phyloP scores from a whole-genome alignment of 805 yeast genomes.

The Metschnikowia gelsemii region DNA sequence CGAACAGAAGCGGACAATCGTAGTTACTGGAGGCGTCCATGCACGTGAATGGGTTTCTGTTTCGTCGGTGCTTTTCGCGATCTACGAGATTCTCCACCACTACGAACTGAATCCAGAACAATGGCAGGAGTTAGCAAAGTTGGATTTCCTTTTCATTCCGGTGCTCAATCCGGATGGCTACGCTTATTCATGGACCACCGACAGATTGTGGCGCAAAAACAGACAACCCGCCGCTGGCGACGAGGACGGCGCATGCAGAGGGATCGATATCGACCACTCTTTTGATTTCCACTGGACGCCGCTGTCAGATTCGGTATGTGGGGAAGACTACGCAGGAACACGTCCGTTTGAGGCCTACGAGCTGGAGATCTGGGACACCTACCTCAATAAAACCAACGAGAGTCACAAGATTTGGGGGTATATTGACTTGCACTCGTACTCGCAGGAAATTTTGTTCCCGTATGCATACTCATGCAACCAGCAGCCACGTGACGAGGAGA shows the following conservation, averaged over 20 bases:
- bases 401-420: slow-evolving; percentile 70
- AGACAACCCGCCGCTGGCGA: slow-evolving; percentile 49
- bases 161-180: slow-evolving; percentile 92
- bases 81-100: slow-evolving; percentile 36
- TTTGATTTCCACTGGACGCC: slow-evolving; percentile 71
- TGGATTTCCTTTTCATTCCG: slow-evolving; percentile 78
- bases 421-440: slow-evolving; percentile 80
- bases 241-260: slow-evolving; percentile 61
- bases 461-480: slow-evolving; percentile 77
- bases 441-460: slow-evolving; percentile 80
- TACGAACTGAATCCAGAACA: slow-evolving; percentile 35
- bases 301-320: slow-evolving; percentile 67
- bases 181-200: slow-evolving; percentile 73
- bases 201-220: slow-evolving; percentile 86
- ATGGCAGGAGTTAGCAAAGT: slow-evolving; percentile 49
- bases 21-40: slow-evolving; percentile 81
- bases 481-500: slow-evolving; percentile 76
- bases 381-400: slow-evolving; percentile 43
- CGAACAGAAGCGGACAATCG: slow-evolving; percentile 56
- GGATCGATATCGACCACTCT: slow-evolving; percentile 85
- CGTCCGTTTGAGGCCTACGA: slow-evolving; percentile 56
- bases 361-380: slow-evolving; percentile 39
- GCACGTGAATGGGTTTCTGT: slow-evolving; percentile 89
- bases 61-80: slow-evolving; percentile 61
- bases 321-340: slow-evolving; percentile 81